These are phyloP conservation scores for Xylariales sp. DNA, from an alignment of 2,329 filamentous ascomycete species.

Conservation along the genomic window DNA sequence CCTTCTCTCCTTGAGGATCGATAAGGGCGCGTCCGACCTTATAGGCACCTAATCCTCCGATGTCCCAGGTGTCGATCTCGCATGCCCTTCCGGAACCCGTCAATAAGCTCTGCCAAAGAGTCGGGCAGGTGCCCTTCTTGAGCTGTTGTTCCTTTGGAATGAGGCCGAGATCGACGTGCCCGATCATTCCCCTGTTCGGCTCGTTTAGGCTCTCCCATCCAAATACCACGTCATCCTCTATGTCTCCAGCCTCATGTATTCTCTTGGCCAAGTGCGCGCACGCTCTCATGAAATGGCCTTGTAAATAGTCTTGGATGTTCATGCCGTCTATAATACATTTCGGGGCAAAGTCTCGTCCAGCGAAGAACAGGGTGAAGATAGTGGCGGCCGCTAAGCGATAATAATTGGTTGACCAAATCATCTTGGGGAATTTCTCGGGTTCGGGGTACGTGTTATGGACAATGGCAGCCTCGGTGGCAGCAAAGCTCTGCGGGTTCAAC, in stretches of 20 bases:
- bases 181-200: constrained; percentile 88
- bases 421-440: constrained; percentile 89
- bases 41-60: constrained; percentile 91
- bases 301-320: constrained; percentile 96
- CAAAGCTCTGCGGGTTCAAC: constrained; percentile 86
- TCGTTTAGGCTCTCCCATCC: constrained; percentile 98
- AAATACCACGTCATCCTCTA: constrained; percentile 87
- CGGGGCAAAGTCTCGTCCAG: constrained; percentile 88
- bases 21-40: constrained; percentile 86
- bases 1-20: constrained; percentile 85
- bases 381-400: constrained; percentile 85
- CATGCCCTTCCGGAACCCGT: constrained; percentile 91
- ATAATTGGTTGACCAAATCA: constrained; percentile 99
- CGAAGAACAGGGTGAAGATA: constrained; percentile 96
- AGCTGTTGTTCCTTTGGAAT: constrained; percentile 90
- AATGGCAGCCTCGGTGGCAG: constrained; percentile 87
- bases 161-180: constrained; percentile 81
- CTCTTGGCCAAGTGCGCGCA: constrained; percentile 83
- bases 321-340: constrained; percentile 94
- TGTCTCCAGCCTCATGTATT: constrained; percentile 89
- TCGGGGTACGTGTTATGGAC: constrained; percentile 95
- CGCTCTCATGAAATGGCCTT: constrained; percentile 85
- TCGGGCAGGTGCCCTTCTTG: constrained; percentile 92
- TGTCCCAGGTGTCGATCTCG: constrained; percentile 92
- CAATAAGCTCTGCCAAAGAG: constrained; percentile 92